These are phyloP conservation scores for Cucumis variabilis DNA, from an alignment of 331 rosid species.

Conservation along the genomic window DNA sequence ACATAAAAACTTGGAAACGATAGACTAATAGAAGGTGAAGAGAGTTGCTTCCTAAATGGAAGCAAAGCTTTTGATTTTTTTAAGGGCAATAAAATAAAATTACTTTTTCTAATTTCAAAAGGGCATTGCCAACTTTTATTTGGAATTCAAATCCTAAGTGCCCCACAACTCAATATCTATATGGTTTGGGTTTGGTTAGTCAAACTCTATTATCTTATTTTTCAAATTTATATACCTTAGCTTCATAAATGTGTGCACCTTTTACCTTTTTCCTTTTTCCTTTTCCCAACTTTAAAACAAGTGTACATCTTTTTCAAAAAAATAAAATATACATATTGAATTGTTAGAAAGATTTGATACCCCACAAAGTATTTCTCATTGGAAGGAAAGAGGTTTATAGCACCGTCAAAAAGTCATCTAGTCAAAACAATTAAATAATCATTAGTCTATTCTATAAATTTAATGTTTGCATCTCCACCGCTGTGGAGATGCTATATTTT, in stretches of 20 bases:
- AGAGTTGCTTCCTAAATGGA: too few species aligned
- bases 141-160: neutral
- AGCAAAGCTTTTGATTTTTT: too few species aligned
- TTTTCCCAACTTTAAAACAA: neutral
- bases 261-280: too few species aligned
- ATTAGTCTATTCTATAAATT: neutral
- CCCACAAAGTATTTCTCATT: neutral
- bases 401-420: neutral
- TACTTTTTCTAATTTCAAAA: neutral
- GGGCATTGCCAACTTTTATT: neutral
- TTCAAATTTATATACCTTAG: neutral
- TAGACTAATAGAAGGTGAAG: too few species aligned
- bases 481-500: neutral
- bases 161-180: neutral
- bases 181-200: neutral
- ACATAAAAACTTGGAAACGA: too few species aligned
- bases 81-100: slow-evolving; percentile 4
- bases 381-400: neutral
- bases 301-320: neutral
- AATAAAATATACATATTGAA: neutral
- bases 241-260: neutral
- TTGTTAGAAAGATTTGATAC: neutral
- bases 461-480: neutral
- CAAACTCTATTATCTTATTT: neutral
- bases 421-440: neutral